phyloP scores from a whole-genome alignment of 164 flowering plant species.

The Santalum album region DNA sequence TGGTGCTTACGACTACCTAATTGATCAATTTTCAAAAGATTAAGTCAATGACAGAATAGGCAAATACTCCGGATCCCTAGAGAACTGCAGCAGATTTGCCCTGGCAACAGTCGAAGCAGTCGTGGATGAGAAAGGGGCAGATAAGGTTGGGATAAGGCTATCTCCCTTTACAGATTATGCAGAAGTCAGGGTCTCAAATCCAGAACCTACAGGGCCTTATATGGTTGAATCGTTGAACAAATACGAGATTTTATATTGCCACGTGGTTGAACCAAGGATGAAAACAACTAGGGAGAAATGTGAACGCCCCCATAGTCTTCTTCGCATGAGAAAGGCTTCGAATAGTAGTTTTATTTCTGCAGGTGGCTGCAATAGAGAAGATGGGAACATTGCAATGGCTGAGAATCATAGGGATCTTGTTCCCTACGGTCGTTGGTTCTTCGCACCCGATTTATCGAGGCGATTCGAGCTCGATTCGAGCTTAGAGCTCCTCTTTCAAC shows the following conservation, averaged over 20 bases:
- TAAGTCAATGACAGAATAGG: neutral
- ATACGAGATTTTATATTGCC: neutral
- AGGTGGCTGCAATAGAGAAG: neutral
- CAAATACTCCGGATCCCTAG: slow-evolving; percentile 1
- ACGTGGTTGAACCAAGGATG: slow-evolving; percentile 2
- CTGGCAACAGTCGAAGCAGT: neutral
- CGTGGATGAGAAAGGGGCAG: slow-evolving; percentile 3
- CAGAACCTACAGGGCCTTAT: neutral
- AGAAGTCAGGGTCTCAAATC: slow-evolving; percentile 1
- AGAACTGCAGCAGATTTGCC: neutral
- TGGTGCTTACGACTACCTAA: neutral
- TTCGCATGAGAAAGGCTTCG: neutral
- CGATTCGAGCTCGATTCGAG: neutral
- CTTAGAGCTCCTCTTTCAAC: neutral
- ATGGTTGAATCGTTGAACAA: neutral
- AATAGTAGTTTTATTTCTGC: neutral
- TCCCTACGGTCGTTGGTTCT: slow-evolving; percentile 1
- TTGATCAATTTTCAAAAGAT: slow-evolving; percentile 1
- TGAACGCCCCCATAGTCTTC: neutral
- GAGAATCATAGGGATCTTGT: neutral
- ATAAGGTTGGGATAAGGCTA: neutral
- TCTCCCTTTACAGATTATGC: slow-evolving; percentile 1
- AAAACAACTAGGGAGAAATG: neutral
- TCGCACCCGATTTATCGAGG: neutral
- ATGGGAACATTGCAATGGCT: neutral